Percentiles rank a stretch among this genome's conserved stretches.
These are phyloP conservation scores for Trametes sanguinea DNA, from an alignment of 768 basidiomycete species.

Conservation along the genomic window DNA sequence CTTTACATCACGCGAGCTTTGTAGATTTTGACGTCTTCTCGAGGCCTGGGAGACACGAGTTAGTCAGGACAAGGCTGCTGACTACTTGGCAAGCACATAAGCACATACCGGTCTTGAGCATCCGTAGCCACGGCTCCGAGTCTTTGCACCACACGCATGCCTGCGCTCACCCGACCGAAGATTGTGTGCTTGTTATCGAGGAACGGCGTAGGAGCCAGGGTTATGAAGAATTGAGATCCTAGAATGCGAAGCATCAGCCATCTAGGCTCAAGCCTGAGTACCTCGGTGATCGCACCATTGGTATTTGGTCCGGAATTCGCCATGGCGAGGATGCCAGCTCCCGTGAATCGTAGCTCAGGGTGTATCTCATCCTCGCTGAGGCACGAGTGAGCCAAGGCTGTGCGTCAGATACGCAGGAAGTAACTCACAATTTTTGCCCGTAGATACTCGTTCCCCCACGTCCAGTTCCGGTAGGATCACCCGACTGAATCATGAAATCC, in stretches of 20 bases:
- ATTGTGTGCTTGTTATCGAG: slow-evolving; percentile 86
- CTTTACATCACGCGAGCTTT: slow-evolving; percentile 55
- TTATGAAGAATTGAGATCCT: slow-evolving; percentile 97
- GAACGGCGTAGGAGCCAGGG: slow-evolving; percentile 79
- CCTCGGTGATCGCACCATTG: slow-evolving; percentile 54
- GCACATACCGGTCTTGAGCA: slow-evolving; percentile 76
- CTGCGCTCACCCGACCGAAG: slow-evolving; percentile 86
- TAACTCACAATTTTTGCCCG: slow-evolving; percentile 79
- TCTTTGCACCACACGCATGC: slow-evolving; percentile 91
- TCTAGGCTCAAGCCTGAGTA: background rate
- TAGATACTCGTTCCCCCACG: slow-evolving; percentile 89
- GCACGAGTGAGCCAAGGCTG: background rate
- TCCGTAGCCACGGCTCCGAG: slow-evolving; percentile 91
- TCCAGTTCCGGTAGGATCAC: slow-evolving; percentile 95
- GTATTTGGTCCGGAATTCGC: slow-evolving; percentile 97
- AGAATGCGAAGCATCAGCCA: background rate
- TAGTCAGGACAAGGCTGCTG: background rate
- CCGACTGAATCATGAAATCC: slow-evolving; percentile 98
- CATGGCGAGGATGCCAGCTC: slow-evolving; percentile 95
- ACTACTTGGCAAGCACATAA: background rate
- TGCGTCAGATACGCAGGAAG: background rate
- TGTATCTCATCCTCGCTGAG: slow-evolving; percentile 86
- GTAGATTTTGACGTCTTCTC: slow-evolving; percentile 90
- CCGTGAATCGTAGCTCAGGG: slow-evolving; percentile 90
- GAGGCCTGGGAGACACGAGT: slow-evolving; percentile 37